phyloP scores from a whole-genome alignment of 1,284 basidiomycete genomes.

The Boletellus dicymbophilus region DNA sequence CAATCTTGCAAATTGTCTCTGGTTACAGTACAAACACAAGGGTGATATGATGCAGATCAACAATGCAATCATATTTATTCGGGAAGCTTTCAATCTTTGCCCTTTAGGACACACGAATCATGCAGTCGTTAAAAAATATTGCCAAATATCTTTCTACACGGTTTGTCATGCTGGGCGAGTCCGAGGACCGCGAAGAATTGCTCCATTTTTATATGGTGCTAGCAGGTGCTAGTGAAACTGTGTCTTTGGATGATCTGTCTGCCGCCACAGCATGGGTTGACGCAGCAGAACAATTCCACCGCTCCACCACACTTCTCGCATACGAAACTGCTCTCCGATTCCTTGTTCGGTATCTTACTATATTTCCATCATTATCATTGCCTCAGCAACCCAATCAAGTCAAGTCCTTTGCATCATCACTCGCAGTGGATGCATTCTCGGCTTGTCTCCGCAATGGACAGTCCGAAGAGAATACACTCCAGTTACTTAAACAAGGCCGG shows the following conservation, averaged over 20 bases:
- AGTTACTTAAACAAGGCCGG: constrained; percentile 1
- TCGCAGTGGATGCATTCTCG: constrained; percentile 1
- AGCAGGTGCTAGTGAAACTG: not conserved
- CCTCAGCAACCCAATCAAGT: not conserved
- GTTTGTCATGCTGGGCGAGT: not conserved
- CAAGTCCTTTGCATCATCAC: constrained; percentile 3
- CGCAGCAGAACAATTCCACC: not conserved
- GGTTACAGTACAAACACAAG: not conserved
- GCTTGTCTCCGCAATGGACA: not conserved
- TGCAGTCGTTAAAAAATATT: too few species aligned
- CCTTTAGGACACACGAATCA: not conserved
- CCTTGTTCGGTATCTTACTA: not conserved
- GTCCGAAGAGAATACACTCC: not conserved
- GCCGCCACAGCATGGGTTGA: constrained; percentile 1
- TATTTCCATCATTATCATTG: constrained; percentile 1
- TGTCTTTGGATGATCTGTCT: not conserved
- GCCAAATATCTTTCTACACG: not conserved
- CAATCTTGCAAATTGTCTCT: not conserved
- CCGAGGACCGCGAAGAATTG: not conserved
- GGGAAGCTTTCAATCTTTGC: not conserved
- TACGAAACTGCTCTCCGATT: constrained; percentile 4
- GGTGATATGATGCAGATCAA: not conserved
- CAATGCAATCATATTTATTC: not conserved
- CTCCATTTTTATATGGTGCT: constrained; percentile 2
- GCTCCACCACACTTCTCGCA: constrained; percentile 4